These are phyloP conservation scores for Entonaema liquescens DNA, from an alignment of 495 filamentous ascomycete genomes.

Conservation along the genomic window DNA sequence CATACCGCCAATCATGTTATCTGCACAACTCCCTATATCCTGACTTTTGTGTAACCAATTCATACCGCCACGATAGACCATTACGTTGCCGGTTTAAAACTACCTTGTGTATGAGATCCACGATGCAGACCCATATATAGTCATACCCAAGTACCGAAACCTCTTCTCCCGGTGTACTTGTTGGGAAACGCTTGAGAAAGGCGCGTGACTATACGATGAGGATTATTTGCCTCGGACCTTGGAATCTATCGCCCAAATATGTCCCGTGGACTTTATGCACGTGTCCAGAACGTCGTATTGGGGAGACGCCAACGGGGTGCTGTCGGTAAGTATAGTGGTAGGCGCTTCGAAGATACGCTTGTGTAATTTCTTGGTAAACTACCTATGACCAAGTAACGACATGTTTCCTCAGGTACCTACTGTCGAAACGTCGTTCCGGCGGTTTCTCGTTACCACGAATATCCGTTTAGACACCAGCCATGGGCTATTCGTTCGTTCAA, in stretches of 20 bases:
- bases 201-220: slow-evolving; percentile 24
- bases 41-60: slow-evolving; percentile 32
- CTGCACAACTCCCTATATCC: slow-evolving; percentile 19
- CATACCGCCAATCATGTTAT: slow-evolving; percentile 29
- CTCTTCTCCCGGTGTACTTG: slow-evolving; percentile 8
- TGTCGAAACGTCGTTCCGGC: slow-evolving; percentile 8
- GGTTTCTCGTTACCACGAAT: slow-evolving; percentile 30
- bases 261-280: slow-evolving; percentile 3
- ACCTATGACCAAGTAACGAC: slow-evolving; percentile 29
- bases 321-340: neutral
- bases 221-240: slow-evolving; percentile 2
- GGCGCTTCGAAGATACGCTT: slow-evolving; percentile 10
- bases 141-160: slow-evolving; percentile 31
- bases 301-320: neutral
- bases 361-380: slow-evolving; percentile 36
- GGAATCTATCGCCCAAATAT: neutral
- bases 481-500: slow-evolving; percentile 26
- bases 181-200: slow-evolving; percentile 18
- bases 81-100: slow-evolving; percentile 16
- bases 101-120: slow-evolving; percentile 28
- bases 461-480: slow-evolving; percentile 22
- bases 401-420: slow-evolving; percentile 21
- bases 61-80: slow-evolving; percentile 11
- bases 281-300: slow-evolving; percentile 3
- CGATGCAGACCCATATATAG: slow-evolving; percentile 22